Conservation (phyloP, 345 rosid genomes). For the Eucalyptus erythrocorys region DNA sequence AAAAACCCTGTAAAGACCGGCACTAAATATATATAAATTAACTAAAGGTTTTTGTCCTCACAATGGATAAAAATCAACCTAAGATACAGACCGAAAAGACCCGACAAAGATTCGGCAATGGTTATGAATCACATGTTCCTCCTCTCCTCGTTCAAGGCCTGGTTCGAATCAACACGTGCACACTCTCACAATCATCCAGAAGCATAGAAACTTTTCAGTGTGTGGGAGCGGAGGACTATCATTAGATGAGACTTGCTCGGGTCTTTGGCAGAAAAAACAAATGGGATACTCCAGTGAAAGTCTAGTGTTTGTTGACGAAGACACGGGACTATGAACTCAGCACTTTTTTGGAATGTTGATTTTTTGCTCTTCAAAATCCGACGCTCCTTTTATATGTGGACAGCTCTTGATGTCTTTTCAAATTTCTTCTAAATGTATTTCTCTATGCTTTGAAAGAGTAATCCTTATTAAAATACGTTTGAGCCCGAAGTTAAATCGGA, state of each 20-base stretch:
- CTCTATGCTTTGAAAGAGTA: too few species aligned
- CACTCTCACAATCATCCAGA: not conserved
- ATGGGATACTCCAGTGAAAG: not conserved
- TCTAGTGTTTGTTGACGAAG: not conserved
- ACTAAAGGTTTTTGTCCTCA: not conserved
- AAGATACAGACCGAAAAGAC: not conserved
- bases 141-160: not conserved
- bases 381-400: not conserved
- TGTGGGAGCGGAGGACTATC: too few species aligned
- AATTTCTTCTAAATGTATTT: not conserved
- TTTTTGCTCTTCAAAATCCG: not conserved
- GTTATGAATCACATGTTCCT: not conserved
- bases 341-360: not conserved
- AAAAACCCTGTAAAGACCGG: not conserved
- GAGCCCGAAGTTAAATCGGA: too few species aligned
- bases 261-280: not conserved
- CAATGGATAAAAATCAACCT: not conserved
- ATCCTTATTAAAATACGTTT: not conserved
- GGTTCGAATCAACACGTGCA: not conserved
- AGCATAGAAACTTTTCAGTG: not conserved
- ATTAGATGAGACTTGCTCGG: not conserved
- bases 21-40: not conserved
- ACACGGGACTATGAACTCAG: not conserved
- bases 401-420: not conserved
- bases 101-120: not conserved